Base-by-base conservation (phyloP, 495 filamentous ascomycete species). In the Corynascus novoguineensis region DNA sequence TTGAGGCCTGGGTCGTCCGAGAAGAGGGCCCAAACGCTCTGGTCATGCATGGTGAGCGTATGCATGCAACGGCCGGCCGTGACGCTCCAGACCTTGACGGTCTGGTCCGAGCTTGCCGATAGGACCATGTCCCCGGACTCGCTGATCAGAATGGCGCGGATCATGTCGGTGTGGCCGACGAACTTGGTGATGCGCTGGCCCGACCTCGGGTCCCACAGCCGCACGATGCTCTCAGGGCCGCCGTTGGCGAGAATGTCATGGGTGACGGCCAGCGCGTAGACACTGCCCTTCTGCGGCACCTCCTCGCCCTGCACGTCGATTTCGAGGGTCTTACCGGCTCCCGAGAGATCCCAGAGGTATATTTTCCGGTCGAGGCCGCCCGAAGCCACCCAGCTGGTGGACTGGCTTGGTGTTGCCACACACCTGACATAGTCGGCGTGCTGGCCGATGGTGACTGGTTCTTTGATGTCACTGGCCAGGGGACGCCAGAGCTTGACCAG, bases 361-460 rank as follows among this genome's bases (percentile, higher is more conserved):
- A 98, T 87, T 64, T 92, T 92, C 56, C 92, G 84, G 71, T 98
- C 93, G 42, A 97, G 79, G 3, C 92, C 95, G 15, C 93, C 93
- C n/a, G 92, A 96, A 17, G 91, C 93, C 40, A 97, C 88, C 95
- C 95, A 98, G 59, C 84, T 83, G 1, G 87, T 81, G 37, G 84
- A 75, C 54, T 71, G 68, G 57, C 67, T 72, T 0, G 93, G 90
- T 8, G 88, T 87, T 21, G 92, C 95, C 24, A 98, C 74, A 55
- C 89, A 89, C 71, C 97, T 98, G 55, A 96, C 92, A 71, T 97
- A 98, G 74, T 98, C 93, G 60, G 83, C 86, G 70, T 98, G 93
- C 60, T 92, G 84, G 45, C 93, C 93, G 65, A 98, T 92, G 46
- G 89, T 88, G 50, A 86, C 81, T 4, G 93, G 88, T 58, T 77